Base-by-base conservation (phyloP, 495 filamentous ascomycete species). In the Aspergillus incahuasiensis region DNA sequence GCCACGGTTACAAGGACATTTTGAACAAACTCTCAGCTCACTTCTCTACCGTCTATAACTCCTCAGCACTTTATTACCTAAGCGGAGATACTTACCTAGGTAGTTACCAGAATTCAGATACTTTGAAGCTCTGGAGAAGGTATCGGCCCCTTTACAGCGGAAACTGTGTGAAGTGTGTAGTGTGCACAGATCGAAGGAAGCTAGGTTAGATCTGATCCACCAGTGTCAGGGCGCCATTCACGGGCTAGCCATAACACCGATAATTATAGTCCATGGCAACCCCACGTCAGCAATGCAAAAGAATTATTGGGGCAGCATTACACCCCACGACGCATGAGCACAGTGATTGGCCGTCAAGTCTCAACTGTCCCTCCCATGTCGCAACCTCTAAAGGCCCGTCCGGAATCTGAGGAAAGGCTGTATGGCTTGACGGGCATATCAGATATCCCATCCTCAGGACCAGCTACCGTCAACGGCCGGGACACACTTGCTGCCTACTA, bases 321-420 rank as follows among this genome's bases (percentile, higher is more conserved):
- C 45, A 48, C 39, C 46, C 40, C 25, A 49, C 39, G 46, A 56
- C 40, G 54, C 54, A 56, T 56, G 40, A 49, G 40, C 46, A 44
- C 49, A 6, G 34, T 2, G 24, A 21, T 38, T 54, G 42, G 52
- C 21, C 41, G 35, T 24, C 18, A 2, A 25, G n/a, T n/a, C n/a
- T n/a, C n/a, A n/a, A n/a, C n/a, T n/a, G 25, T 25, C 13, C n/a
- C 41, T 42, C 35, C 39, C 38, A 38, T 38, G 49, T 52, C 49
- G 49, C 49, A 52, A 25, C 38, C 54, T 56, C 54, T 21, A 35
- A 11, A 44, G 45, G 34, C 46, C 54, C 25, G 24, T 50, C 20
- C 38, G n/a, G 21, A 18, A 42, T 19, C 15, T 38, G 54, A 34
- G 25, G 39, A 22, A 20, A 40, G 30, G 11, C 15, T 44, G 44